Conservation (phyloP, 2,329 filamentous ascomycete species). For the Colletotrichum spaethianum region DNA sequence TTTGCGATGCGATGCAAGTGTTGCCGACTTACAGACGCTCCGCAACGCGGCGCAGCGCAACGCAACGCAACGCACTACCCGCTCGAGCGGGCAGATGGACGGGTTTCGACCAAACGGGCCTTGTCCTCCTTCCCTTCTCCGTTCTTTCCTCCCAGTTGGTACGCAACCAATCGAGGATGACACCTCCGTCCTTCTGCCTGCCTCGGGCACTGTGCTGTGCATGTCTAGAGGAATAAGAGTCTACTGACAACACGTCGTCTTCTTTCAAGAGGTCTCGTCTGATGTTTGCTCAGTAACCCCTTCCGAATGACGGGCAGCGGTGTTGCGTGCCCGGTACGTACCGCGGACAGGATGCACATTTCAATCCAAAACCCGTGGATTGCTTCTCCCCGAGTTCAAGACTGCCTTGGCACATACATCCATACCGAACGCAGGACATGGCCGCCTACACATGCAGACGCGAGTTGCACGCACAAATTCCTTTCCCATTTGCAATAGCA, state of each 20-base stretch:
- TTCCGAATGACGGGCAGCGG: not conserved
- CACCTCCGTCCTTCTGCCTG: not conserved
- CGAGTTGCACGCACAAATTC: constrained; percentile 20
- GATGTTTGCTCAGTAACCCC: not conserved
- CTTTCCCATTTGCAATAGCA: constrained; percentile 3
- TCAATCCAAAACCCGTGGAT: not conserved
- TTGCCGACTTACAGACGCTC: constrained; percentile 23
- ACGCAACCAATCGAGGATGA: not conserved
- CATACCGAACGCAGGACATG: not conserved
- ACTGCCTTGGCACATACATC: not conserved
- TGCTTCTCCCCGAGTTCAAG: not conserved
- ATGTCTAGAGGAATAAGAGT: too few relatives aligned
- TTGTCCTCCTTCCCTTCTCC: not conserved
- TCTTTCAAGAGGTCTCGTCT: not conserved
- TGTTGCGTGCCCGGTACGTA: not conserved
- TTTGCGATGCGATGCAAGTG: constrained; percentile 23
- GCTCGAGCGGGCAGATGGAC: constrained; percentile 22
- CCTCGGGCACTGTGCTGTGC: not conserved
- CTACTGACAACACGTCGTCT: not conserved
- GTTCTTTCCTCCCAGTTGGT: not conserved
- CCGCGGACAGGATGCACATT: not conserved
- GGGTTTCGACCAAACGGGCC: not conserved
- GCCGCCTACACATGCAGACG: not conserved
- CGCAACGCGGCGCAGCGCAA: not conserved
- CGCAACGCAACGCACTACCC: constrained; percentile 12